Base-by-base conservation (phyloP, 1,139 yeast species). In the Zygoascus meyerae region DNA sequence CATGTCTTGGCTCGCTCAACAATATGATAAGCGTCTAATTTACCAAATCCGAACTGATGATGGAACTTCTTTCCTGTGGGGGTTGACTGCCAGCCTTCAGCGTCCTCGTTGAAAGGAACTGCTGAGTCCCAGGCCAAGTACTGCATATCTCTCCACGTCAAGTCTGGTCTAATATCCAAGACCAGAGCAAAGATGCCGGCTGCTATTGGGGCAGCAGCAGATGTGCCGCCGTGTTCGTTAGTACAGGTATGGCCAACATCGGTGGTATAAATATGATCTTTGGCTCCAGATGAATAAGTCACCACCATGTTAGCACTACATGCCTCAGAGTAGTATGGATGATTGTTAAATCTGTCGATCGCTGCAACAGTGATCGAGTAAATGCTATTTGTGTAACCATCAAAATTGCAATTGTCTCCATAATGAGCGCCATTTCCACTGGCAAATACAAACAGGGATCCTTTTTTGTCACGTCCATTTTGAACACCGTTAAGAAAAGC, bases 171-270 rank as follows among this genome's bases (percentile, higher is more conserved):
- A 1, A 81, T 87, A 57, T 83, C 80, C 44, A 92, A 71, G 1
- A 86, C 86, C 47, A 94, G 71, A 0, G 97, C 78, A 63, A 85
- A 87, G 1, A 94, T 76, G 16, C 98, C 98, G 0, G 97, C 97
- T 0, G 97, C 98, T 48, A 94, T 73, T 0, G 99, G 99, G 0
- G 98, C 98, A 14, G 98, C 97, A 0, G 98, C 98, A 14, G 97
- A 90, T 0, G 99, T 94, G 17, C 99, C 99, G 7, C 97, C 96
- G 66, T 94, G 98, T 29, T 59, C 64, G 33, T 74, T 73, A 2
- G 94, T 70, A 64, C 99, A 94, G n/a, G 53, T 75, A 44, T 80
- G 75, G 16, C 62, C 57, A 47, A 87, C 77, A 64, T 92, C 97
- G 2, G 97, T 86, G 6, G 98, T 86, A 61, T 86, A 94, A 50